These are phyloP conservation scores for Ceratocystiopsis sp. DNA, from an alignment of 2,329 filamentous ascomycete genomes.

Conservation along the genomic window DNA sequence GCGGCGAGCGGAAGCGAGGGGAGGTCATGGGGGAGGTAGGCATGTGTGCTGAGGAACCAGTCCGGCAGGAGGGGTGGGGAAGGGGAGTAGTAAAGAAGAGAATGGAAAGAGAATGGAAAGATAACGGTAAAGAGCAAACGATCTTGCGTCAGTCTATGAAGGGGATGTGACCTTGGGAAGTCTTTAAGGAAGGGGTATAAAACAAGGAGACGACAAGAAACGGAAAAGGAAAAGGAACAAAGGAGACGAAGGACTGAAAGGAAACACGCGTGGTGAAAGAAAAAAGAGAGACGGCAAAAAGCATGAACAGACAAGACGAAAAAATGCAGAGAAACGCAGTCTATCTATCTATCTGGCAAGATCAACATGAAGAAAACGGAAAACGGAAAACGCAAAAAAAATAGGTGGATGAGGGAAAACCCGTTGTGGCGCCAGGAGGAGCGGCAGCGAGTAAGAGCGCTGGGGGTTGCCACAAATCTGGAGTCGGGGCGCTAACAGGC, in stretches of 20 bases:
- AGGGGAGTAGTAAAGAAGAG: background rate
- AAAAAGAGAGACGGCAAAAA: background rate
- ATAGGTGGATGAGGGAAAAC: too few species aligned
- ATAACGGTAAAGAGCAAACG: background rate
- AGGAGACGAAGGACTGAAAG: background rate
- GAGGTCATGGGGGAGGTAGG: conserved; percentile 8
- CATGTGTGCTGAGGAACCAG: background rate
- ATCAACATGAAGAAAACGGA: too few species aligned
- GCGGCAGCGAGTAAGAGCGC: too few species aligned
- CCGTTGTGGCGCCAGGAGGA: too few species aligned
- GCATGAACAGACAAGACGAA: background rate
- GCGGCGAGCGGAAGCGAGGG: conserved; percentile 7
- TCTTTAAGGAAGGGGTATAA: background rate
- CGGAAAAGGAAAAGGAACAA: background rate
- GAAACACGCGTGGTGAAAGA: background rate
- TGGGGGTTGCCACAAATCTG: too few species aligned
- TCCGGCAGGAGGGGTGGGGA: background rate
- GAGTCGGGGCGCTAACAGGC: too few species aligned
- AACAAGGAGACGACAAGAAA: background rate
- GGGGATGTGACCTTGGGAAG: background rate
- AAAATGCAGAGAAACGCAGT: background rate
- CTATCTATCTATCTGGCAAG: too few species aligned
- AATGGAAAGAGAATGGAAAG: conserved; percentile 1
- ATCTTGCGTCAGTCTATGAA: background rate
- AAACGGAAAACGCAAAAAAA: too few species aligned